Evolutionary conservation across 2,329 filamentous ascomycete species (phyloP), one percentile per base, ranked within the genome.

Genomic region (Fusarium kyushuense): DNA sequence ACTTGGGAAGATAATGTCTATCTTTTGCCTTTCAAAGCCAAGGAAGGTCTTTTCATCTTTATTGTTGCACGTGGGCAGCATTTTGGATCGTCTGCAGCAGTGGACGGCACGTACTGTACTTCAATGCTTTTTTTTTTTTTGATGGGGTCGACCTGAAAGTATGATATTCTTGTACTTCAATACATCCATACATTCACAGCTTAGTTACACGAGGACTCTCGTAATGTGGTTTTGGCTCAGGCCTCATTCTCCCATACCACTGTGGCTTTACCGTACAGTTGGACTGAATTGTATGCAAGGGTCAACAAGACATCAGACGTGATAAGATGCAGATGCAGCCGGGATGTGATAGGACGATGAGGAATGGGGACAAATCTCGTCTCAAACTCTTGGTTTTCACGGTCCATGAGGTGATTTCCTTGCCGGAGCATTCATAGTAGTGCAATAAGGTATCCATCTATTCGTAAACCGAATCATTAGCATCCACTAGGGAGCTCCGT

Each of bases 21-120:
- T 64, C 61, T 59, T 65, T 64, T 64, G 7, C 55, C 61, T n/a
- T 45, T 49, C 33, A 45, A 30, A 65, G 55, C 55, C 49, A 65
- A 42, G 55, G 25, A 33, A 27, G 35, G 55, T 51, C 48, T 47
- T 35, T 61, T 14, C 46, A 64, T 65, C 54, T 54, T 19, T 64
- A 35, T 27, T 43, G 21, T 60, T 54, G 60, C 64, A 69, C 58
- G 64, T 70, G 59, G 67, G 25, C 38, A 56, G 56, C 27, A 45
- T 42, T 46, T 55, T 46, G 41, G 52, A 58, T 60, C 59, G 51
- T 57, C 53, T 69, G 25, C 23, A 6, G 17, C 23, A 55, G 55
- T 59, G 56, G 60, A 27, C 54, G 32, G 57, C 42, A 68, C 51
- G 35, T 54, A 27, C 38, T 58, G 62, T 19, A 38, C n/a, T 52